Evolutionary conservation across 208 protist species (phyloP).

Genomic region (Wallacemonas rigidus): DNA sequence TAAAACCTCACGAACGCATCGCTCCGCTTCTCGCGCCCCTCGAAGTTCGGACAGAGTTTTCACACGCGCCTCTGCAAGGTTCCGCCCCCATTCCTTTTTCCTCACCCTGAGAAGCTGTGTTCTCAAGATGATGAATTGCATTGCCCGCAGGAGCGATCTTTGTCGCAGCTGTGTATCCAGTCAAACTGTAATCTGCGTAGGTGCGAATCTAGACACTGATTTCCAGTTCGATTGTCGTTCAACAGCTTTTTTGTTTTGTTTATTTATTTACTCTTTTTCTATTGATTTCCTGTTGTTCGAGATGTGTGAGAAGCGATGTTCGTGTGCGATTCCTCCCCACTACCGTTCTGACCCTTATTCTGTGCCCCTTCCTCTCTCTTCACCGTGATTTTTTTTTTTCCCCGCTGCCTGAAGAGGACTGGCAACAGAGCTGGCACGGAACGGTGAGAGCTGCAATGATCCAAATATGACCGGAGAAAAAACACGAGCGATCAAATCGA

Average conservation of each 20-base stretch:
- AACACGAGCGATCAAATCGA: too few species aligned
- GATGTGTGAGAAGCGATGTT: too few species aligned
- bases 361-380: neutral
- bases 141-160: conserved; percentile 4
- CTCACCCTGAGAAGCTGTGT: conserved; percentile 7
- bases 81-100: neutral
- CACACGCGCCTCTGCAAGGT: conserved; percentile 11
- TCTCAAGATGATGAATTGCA: neutral
- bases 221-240: too few species aligned
- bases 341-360: too few species aligned
- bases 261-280: neutral
- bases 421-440: too few species aligned
- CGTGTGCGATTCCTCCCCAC: neutral
- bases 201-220: too few species aligned
- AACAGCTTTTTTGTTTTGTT: neutral
- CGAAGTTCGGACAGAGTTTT: neutral
- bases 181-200: too few species aligned
- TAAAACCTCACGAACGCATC: neutral
- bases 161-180: neutral
- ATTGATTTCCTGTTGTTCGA: neutral
- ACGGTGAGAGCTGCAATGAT: too few species aligned
- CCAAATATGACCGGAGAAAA: too few species aligned
- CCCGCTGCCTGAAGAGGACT: too few species aligned
- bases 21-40: neutral
- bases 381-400: neutral